phyloP scores from a whole-genome alignment of 352 stramenopile genomes.

The Elongisporangium anandrum region DNA sequence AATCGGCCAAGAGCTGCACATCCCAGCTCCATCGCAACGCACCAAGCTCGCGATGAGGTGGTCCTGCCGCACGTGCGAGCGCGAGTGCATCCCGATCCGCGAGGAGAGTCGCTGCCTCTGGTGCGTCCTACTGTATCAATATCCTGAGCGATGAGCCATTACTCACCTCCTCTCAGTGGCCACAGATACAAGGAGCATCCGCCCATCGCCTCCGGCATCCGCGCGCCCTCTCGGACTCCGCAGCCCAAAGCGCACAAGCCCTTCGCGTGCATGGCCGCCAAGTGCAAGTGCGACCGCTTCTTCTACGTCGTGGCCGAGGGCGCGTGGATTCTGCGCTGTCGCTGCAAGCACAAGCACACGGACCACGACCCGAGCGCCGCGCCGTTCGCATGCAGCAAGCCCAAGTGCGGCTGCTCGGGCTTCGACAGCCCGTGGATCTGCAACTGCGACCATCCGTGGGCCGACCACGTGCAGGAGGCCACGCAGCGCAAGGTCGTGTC shows the following conservation, averaged over 20 bases:
- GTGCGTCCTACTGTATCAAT: slow-evolving; percentile 17
- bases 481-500: too few species aligned
- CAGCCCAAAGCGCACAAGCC: slow-evolving; percentile 21
- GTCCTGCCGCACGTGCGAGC: slow-evolving; percentile 51
- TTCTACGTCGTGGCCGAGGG: slow-evolving; percentile 81
- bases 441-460: slow-evolving; percentile 77
- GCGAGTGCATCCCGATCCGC: slow-evolving; percentile 72
- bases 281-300: slow-evolving; percentile 53
- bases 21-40: slow-evolving; percentile 1
- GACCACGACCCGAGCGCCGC: slow-evolving; percentile 47
- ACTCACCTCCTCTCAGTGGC: slow-evolving; percentile 19
- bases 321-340: slow-evolving; percentile 73
- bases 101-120: slow-evolving; percentile 77
- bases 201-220: slow-evolving; percentile 6
- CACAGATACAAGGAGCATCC: slow-evolving; percentile 80
- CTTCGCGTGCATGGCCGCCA: slow-evolving; percentile 55
- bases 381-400: slow-evolving; percentile 48
- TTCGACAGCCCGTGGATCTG: slow-evolving; percentile 82
- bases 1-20: not conserved
- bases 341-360: slow-evolving; percentile 79
- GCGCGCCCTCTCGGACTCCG: slow-evolving; percentile 40
- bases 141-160: too few species aligned
- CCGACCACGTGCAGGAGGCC: slow-evolving; percentile 36
- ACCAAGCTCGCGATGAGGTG: slow-evolving; percentile 58
- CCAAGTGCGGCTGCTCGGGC: slow-evolving; percentile 46